Evolutionary conservation across 179 eudicot species (phyloP).

Genomic region (Patellifolia procumbens): DNA sequence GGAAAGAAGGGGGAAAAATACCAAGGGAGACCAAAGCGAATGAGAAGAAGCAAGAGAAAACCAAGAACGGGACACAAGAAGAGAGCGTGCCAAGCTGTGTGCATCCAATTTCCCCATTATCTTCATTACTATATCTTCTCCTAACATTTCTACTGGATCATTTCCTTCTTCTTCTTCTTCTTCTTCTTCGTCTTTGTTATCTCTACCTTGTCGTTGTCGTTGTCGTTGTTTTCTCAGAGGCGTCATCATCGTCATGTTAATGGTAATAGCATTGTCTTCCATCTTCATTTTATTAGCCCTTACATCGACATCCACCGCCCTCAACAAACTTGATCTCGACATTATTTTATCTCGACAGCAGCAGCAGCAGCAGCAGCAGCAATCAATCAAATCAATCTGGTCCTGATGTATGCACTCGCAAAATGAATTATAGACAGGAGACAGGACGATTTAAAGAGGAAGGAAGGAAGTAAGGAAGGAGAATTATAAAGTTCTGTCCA

Average conservation of each 20-base stretch:
- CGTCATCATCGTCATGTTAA: too few relatives aligned
- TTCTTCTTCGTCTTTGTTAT: neutral
- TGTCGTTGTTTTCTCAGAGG: neutral
- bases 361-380: too few relatives aligned
- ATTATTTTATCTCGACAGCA: too few relatives aligned
- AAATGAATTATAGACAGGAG: too few relatives aligned
- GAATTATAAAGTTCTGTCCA: too few relatives aligned
- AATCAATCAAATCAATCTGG: neutral
- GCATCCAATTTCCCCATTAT: conserved; percentile 54
- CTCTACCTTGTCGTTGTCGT: neutral
- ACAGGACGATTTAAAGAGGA: too few relatives aligned
- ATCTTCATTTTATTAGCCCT: too few relatives aligned
- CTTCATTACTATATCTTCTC: conserved; percentile 52
- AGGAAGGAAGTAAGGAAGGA: too few relatives aligned
- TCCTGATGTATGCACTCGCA: too few relatives aligned
- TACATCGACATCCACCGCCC: too few relatives aligned
- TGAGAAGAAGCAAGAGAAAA: conserved; percentile 58
- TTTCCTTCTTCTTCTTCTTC: neutral
- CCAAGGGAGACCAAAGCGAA: conserved; percentile 61
- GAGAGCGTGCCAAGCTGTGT: conserved; percentile 64
- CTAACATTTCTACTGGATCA: conserved; percentile 60
- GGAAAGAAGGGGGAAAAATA: conserved; percentile 17
- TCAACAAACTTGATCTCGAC: too few relatives aligned
- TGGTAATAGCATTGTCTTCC: too few relatives aligned
- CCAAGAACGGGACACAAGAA: conserved; percentile 65